Evolutionary conservation across 768 basidiomycete genomes (phyloP).

Genomic region (Pleurotus djamor): DNA sequence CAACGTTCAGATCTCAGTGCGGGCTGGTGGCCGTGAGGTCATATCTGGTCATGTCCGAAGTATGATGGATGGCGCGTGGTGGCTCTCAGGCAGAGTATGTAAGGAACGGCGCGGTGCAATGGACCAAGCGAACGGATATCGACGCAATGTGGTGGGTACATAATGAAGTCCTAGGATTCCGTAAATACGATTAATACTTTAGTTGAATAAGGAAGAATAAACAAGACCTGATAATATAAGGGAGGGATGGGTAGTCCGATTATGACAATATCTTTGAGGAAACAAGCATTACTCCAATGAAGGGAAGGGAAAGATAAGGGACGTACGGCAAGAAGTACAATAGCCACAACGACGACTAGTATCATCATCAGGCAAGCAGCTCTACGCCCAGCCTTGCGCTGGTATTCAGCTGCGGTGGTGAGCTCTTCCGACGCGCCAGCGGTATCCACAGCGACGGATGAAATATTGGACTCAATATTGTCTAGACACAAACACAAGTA

Average conservation of each 20-base stretch:
- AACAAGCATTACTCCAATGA: background rate
- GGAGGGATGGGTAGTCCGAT: too few relatives aligned
- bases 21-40: too few relatives aligned
- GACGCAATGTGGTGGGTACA: too few relatives aligned
- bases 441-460: slow-evolving; percentile 81
- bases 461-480: slow-evolving; percentile 93
- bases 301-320: background rate
- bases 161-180: too few relatives aligned
- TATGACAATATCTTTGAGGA: too few relatives aligned
- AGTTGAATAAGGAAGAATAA: background rate
- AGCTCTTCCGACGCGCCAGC: slow-evolving; percentile 83
- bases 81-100: too few relatives aligned
- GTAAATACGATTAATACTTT: too few relatives aligned
- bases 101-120: too few relatives aligned
- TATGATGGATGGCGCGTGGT: too few relatives aligned
- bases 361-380: slow-evolving; percentile 91
- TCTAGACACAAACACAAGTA: slow-evolving; percentile 43
- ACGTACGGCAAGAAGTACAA: slow-evolving; percentile 92
- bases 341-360: slow-evolving; percentile 78
- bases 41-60: too few relatives aligned
- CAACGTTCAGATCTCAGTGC: too few relatives aligned
- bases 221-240: background rate
- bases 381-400: slow-evolving; percentile 88
- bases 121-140: too few relatives aligned
- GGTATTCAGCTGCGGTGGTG: slow-evolving; percentile 87